phyloP scores from a whole-genome alignment of 2,329 filamentous ascomycete species.

The Alternaria sp. region DNA sequence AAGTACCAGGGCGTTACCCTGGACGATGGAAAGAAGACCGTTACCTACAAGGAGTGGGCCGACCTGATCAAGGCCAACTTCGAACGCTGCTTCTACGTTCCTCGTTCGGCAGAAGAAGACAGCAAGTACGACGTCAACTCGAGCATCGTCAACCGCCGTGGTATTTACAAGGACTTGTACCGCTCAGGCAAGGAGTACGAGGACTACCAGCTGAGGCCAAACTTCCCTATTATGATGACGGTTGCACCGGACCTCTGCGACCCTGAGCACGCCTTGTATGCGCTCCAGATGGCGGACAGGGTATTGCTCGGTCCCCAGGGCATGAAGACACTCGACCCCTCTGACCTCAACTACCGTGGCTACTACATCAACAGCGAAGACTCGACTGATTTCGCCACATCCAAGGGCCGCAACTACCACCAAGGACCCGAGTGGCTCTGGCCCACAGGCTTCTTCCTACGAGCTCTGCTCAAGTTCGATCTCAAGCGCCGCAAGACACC shows the following conservation, averaged over 20 bases:
- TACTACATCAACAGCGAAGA: slow-evolving; percentile 97
- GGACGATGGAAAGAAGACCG: slow-evolving; percentile 60
- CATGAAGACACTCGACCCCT: slow-evolving; percentile 94
- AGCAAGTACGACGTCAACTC: slow-evolving; percentile 79
- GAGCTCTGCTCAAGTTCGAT: slow-evolving; percentile 90
- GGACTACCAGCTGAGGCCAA: slow-evolving; percentile 93
- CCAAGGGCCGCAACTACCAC: slow-evolving; percentile 96
- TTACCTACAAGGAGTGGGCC: slow-evolving; percentile 82
- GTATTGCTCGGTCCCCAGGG: slow-evolving; percentile 84
- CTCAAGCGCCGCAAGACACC: slow-evolving; percentile 70
- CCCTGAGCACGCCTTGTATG: slow-evolving; percentile 75
- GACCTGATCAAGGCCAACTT: slow-evolving; percentile 81
- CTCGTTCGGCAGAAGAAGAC: slow-evolving; percentile 72
- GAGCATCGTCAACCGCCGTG: slow-evolving; percentile 81
- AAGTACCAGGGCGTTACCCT: slow-evolving; percentile 75
- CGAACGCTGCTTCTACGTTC: slow-evolving; percentile 90
- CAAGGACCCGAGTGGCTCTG: slow-evolving; percentile 98
- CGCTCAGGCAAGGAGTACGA: slow-evolving; percentile 93
- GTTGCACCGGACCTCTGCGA: slow-evolving; percentile 90
- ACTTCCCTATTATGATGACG: slow-evolving; percentile 95
- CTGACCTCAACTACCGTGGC: slow-evolving; percentile 89
- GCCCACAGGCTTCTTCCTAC: slow-evolving; percentile 94
- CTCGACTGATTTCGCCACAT: slow-evolving; percentile 85
- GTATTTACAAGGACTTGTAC: slow-evolving; percentile 98
- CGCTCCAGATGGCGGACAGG: slow-evolving; percentile 80